These are phyloP conservation scores for Barnettozyma pratensis DNA, from an alignment of 805 yeast species.

Conservation along the genomic window DNA sequence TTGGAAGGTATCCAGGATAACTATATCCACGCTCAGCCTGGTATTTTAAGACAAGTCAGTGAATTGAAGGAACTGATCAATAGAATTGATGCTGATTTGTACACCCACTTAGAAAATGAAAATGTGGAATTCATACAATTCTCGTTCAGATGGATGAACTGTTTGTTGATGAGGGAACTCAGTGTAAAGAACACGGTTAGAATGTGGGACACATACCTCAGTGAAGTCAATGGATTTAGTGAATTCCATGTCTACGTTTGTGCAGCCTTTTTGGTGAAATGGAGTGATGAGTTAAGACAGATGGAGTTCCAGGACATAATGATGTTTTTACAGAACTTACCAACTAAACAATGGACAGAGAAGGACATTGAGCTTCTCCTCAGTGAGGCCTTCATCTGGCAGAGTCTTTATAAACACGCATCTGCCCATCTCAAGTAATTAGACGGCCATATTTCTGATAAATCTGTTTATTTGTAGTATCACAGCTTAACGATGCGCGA, in stretches of 20 bases:
- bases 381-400: constrained; percentile 97
- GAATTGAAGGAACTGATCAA: constrained; percentile 73
- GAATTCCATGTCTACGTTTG: constrained; percentile 96
- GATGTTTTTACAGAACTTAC: constrained; percentile 86
- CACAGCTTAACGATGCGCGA: no score
- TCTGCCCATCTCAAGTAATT: constrained; percentile 65
- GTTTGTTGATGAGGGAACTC: constrained; percentile 91
- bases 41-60: constrained; percentile 85
- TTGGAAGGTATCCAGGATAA: constrained; percentile 95
- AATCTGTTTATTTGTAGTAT: background rate
- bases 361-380: constrained; percentile 86
- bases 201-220: constrained; percentile 96
- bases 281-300: constrained; percentile 68
- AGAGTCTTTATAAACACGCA: constrained; percentile 84
- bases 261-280: constrained; percentile 90
- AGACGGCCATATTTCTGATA: background rate
- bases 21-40: constrained; percentile 97
- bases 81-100: constrained; percentile 71
- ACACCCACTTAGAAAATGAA: constrained; percentile 70
- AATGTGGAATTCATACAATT: constrained; percentile 94
- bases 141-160: constrained; percentile 98
- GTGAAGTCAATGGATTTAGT: constrained; percentile 75
- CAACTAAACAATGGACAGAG: constrained; percentile 81
- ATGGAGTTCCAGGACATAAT: constrained; percentile 95
- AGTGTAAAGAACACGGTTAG: constrained; percentile 72